Base-by-base conservation (phyloP, 805 yeast genomes). In the Ogataea allantospora region DNA sequence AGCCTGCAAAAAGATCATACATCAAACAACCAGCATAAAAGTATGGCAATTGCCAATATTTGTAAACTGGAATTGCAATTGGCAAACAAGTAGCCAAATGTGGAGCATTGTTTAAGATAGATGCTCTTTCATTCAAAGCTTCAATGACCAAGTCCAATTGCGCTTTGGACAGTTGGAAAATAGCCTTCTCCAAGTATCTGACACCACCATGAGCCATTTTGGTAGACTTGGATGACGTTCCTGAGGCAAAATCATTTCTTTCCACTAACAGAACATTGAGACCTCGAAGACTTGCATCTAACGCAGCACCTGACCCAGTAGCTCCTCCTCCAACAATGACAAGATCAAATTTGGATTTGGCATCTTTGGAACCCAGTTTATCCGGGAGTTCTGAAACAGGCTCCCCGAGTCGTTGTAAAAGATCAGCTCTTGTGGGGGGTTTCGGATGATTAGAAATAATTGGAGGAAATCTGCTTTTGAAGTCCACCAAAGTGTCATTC, bases 151-250 rank as follows among this genome's bases (percentile, higher is more conserved):
- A 72, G 65, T 84, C 86, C 63, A 84, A 71, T 68, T 89, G 98
- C 44, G 81, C 91, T 63, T 86, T 88, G 41, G 95, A 88, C 35
- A 89, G 73, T 67, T 88, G 88, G 77, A 88, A 88, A 54, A 89
- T 78, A 26, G 97, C 97, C 69, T 89, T 89, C 62, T 89, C 98
- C 56, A 89, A 74, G 63, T 89, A 89, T 55, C 98, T 74, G 28
- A 89, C 96, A 61, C 98, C 98, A 50, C 98, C 98, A 60, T 89
- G 98, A 29, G 95, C 96, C 80, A 89, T 85, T 67, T 89, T 89
- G 33, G 98, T 89, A 11, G 95, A 85, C 55, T 88, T 85, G 23
- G 96, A 88, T 7, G 95, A 84, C 11, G 97, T 91, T 27, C 96
- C 96, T 7, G 88, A 73, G 6, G 96, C 95, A 58, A 84, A 89